Evolutionary conservation across 768 basidiomycete genomes (phyloP), one percentile per base, ranked within the genome.

Genomic region (Sporobolomyces roseus): DNA sequence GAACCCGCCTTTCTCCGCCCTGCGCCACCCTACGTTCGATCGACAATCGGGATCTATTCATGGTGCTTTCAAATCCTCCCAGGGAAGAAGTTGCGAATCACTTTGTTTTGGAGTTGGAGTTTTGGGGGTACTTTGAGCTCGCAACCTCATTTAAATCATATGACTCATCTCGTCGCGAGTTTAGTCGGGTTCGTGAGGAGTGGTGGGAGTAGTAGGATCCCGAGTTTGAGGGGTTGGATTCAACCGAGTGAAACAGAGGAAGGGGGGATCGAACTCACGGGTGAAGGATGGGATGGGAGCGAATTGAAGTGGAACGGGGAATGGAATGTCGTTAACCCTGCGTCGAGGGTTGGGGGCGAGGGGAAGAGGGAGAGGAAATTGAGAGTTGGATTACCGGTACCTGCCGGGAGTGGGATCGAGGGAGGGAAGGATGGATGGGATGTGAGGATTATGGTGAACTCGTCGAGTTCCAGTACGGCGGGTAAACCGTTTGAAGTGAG

Each of bases 341-440:
- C 36, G 9, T 23, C 49, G 50, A n/a, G n/a, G n/a, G n/a, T n/a
- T n/a, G n/a, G n/a, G n/a, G n/a, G n/a, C n/a, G n/a, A n/a, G 23
- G 46, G 53, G 49, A 68, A 43, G 61, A 71, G 35, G 64, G 51
- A 35, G 29, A 67, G 76, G 63, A 88, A 79, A 21, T 89, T 74
- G 38, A 80, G 19, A 10, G 21, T 41, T 12, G 35, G 36, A 7
- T 30, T 53, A 53, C 52, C 52, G 9, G 17, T 41, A 41, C 27
- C 52, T 9, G 8, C 52, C 30, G 30, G 6, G 12, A 21, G 3
- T 8, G 59, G 25, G 16, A 27, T 5, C 3, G 46, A 29, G 19
- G 38, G 49, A 2, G 52, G 36, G 17, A 45, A 49, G 10, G 61
- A 66, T 25, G 66, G 67, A n/a, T 67, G 63, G 75, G 70, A 66